phyloP scores from a whole-genome alignment of 164 flowering plant genomes.

The Annona cherimola region DNA sequence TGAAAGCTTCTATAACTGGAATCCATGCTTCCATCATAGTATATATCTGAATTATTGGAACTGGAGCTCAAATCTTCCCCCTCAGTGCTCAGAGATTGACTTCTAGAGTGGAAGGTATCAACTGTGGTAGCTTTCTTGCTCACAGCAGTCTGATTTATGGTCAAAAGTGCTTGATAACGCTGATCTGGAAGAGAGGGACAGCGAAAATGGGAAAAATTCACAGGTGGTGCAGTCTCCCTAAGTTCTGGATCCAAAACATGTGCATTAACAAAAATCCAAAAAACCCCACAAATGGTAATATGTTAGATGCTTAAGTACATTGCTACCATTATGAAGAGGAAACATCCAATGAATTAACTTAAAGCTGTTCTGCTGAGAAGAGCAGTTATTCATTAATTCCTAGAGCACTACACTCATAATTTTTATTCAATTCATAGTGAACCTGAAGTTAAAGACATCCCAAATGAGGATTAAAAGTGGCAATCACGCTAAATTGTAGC shows the following conservation, averaged over 20 bases:
- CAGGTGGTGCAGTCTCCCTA: constrained; percentile 33
- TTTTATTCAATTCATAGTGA: background rate
- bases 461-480: background rate
- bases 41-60: constrained; percentile 23
- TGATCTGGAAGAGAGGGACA: constrained; percentile 45
- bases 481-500: background rate
- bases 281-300: background rate
- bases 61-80: constrained; percentile 21
- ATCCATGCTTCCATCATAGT: constrained; percentile 7
- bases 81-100: constrained; percentile 21
- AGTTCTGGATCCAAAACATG: constrained; percentile 6
- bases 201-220: constrained; percentile 26
- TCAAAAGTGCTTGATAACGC: constrained; percentile 52
- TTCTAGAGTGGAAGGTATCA: constrained; percentile 22
- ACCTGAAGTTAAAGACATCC: background rate
- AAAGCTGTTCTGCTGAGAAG: too few species aligned
- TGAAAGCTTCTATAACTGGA: constrained; percentile 37
- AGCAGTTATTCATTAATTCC: background rate
- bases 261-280: too few species aligned
- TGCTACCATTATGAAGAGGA: too few species aligned
- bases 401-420: background rate
- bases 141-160: constrained; percentile 34
- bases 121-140: constrained; percentile 21
- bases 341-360: too few species aligned
- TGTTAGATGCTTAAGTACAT: background rate